Percentiles rank a stretch among this genome's conserved stretches.
phyloP scores from a whole-genome alignment of 306 rosid species.

The Rosa persica region DNA sequence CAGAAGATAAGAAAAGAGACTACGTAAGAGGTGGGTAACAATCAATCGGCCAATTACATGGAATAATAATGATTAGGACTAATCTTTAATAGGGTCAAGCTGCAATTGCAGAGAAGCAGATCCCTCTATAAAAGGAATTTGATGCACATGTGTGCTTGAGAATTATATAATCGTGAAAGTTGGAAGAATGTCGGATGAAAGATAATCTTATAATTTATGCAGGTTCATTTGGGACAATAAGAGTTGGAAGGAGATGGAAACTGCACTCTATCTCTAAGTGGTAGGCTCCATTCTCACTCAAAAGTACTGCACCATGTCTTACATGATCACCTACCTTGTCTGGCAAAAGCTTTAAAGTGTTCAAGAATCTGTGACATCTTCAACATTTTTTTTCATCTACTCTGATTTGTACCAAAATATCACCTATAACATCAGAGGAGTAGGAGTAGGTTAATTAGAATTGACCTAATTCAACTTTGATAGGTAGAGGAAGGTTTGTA shows the following conservation, averaged over 20 bases:
- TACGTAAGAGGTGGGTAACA: background rate
- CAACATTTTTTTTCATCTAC: background rate
- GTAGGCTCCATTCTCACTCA: slow-evolving; percentile 42
- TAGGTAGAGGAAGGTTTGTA: background rate
- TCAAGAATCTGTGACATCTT: background rate
- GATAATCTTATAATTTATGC: slow-evolving; percentile 12
- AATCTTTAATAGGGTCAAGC: background rate
- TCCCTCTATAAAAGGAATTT: background rate
- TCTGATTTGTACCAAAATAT: background rate
- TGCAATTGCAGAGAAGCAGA: background rate
- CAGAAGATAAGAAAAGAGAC: background rate
- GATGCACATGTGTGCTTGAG: slow-evolving; percentile 19
- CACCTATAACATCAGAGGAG: background rate
- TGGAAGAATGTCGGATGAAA: slow-evolving; percentile 30
- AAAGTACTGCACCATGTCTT: slow-evolving; percentile 3
- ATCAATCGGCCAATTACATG: background rate
- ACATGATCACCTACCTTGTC: background rate
- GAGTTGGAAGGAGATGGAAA: slow-evolving; percentile 40
- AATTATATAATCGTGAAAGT: background rate
- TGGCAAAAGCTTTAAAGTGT: background rate
- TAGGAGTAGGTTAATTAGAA: background rate
- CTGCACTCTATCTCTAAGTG: slow-evolving; percentile 32
- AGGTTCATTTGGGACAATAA: slow-evolving; percentile 24
- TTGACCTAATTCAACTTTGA: background rate
- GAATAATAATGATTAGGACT: background rate